Conservation (phyloP, 2,329 filamentous ascomycete genomes). For the Hypoxylon rubiginosum region DNA sequence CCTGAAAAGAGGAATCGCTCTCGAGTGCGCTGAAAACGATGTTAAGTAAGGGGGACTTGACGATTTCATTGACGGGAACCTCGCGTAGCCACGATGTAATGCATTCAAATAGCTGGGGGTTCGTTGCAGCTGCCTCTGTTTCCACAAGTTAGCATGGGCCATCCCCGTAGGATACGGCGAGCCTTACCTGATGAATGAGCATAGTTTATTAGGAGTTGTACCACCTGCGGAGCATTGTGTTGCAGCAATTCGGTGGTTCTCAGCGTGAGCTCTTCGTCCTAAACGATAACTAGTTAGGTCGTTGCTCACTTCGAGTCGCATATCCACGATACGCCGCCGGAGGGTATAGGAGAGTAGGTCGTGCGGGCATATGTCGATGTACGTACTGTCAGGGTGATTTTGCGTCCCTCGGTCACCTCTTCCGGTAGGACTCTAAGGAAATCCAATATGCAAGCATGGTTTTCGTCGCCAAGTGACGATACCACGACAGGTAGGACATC, state of each 20-base stretch:
- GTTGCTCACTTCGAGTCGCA: conserved; percentile 54
- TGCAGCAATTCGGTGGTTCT: conserved; percentile 91
- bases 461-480: conserved; percentile 79
- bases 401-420: conserved; percentile 98
- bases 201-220: conserved; percentile 90
- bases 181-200: conserved; percentile 87
- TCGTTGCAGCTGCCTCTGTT: conserved; percentile 80
- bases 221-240: conserved; percentile 89
- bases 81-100: conserved; percentile 97
- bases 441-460: conserved; percentile 90
- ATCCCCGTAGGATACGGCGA: background rate
- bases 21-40: conserved; percentile 83
- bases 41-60: conserved; percentile 86
- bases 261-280: conserved; percentile 94
- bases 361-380: conserved; percentile 70
- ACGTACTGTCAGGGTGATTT: conserved; percentile 99
- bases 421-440: conserved; percentile 97
- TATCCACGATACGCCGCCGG: conserved; percentile 44
- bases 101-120: conserved; percentile 92
- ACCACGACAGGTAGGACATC: conserved; percentile 89
- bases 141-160: conserved; percentile 39
- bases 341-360: conserved; percentile 50
- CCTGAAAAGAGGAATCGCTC: conserved; percentile 82
- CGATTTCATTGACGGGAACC: conserved; percentile 85
- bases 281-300: conserved; percentile 64